Percentiles rank a stretch among this genome's conserved stretches.
Evolutionary conservation across 805 yeast genomes (phyloP).

Genomic region (Metschnikowia drakensbergensis): DNA sequence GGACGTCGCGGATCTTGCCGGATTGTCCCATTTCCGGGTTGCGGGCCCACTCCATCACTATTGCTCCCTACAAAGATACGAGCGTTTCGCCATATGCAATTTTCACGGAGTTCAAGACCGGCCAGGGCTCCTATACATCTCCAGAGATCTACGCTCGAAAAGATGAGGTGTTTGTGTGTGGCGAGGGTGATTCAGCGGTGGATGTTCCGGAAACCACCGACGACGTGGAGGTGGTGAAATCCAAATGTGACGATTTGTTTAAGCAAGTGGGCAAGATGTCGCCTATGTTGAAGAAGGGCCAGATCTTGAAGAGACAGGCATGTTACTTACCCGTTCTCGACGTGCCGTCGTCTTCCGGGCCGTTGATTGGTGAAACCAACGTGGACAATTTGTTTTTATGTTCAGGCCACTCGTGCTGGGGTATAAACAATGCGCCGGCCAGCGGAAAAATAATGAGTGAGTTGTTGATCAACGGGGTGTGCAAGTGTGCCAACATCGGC

Average conservation of each 20-base stretch:
- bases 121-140: conserved; percentile 64
- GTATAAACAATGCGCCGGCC: conserved; percentile 95
- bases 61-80: conserved; percentile 69
- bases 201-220: conserved; percentile 93
- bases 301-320: conserved; percentile 80
- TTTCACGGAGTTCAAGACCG: conserved; percentile 83
- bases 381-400: conserved; percentile 76
- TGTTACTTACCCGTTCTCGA: conserved; percentile 94
- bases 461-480: conserved; percentile 76
- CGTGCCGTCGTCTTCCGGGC: conserved; percentile 89
- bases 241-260: conserved; percentile 84
- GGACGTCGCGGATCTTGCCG: conserved; percentile 89
- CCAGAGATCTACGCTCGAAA: conserved; percentile 95
- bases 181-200: conserved; percentile 90
- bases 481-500: conserved; percentile 69
- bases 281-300: conserved; percentile 66
- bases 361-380: conserved; percentile 90
- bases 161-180: conserved; percentile 95
- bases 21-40: conserved; percentile 93
- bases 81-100: conserved; percentile 89
- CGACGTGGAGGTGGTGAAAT: conserved; percentile 82
- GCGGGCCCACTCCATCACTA: conserved; percentile 91
- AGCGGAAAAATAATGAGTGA: conserved; percentile 94
- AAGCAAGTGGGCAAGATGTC: conserved; percentile 75
- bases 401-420: conserved; percentile 98